A percentile compares a stretch with the other conserved stretches of the same genome.
phyloP scores from a whole-genome alignment of 2,329 filamentous ascomycete genomes.

The Cercospora nicotianae region DNA sequence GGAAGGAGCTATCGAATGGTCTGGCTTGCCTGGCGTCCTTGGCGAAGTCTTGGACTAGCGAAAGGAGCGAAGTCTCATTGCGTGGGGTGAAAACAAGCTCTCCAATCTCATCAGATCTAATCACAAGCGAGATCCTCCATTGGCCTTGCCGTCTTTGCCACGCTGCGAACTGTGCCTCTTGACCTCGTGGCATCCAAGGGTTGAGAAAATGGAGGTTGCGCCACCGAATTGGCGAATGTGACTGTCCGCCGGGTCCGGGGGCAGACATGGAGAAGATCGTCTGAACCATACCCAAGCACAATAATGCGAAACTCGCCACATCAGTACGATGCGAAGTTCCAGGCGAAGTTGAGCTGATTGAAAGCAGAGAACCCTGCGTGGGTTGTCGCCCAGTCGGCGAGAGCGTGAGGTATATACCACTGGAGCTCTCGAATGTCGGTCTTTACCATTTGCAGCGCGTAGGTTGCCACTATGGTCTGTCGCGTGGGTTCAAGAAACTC shows the following conservation, averaged over 20 bases:
- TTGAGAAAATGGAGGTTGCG: neutral
- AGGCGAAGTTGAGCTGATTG: neutral
- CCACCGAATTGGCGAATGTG: neutral
- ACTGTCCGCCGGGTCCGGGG: neutral
- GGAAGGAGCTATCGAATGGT: constrained; percentile 1
- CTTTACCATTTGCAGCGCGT: neutral
- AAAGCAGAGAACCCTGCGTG: neutral
- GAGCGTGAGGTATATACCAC: neutral
- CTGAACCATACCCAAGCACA: neutral
- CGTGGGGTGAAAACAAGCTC: constrained; percentile 8
- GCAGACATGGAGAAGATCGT: neutral
- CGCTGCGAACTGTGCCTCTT: constrained; percentile 1
- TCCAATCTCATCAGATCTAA: constrained; percentile 15
- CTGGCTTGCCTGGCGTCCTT: constrained; percentile 7
- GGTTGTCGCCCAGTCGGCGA: neutral
- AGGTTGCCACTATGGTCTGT: constrained; percentile 3
- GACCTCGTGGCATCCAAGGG: constrained; percentile 1
- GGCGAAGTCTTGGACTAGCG: neutral
- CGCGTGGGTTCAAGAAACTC: constrained; percentile 8
- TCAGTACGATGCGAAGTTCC: neutral
- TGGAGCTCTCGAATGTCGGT: neutral
- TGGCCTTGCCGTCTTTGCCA: constrained; percentile 1
- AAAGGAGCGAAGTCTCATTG: neutral
- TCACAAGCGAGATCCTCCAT: constrained; percentile 12
- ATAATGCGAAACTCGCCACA: neutral